Percentiles rank a stretch among this genome's conserved stretches.
These are phyloP conservation scores for Phyllachora maydis DNA, from an alignment of 2,329 filamentous ascomycete species.

Conservation along the genomic window DNA sequence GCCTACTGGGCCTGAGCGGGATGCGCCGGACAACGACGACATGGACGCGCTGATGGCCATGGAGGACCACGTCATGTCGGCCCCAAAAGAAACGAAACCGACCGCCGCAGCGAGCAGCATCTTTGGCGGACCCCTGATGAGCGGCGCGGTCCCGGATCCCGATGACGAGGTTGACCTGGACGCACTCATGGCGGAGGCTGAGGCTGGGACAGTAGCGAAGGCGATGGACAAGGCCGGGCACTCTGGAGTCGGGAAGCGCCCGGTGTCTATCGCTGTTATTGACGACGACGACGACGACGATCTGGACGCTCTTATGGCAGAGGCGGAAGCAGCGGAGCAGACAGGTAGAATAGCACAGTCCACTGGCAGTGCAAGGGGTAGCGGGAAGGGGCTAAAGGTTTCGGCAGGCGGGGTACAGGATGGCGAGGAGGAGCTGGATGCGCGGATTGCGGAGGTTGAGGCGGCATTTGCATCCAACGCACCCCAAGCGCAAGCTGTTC, in stretches of 20 bases:
- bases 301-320: no score
- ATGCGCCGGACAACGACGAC: slow-evolving; percentile 21
- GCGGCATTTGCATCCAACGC: no score
- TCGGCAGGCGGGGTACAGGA: no score
- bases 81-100: slow-evolving; percentile 4
- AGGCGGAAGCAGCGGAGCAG: no score
- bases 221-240: slow-evolving; percentile 1
- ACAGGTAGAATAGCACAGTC: no score
- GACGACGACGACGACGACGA: no score
- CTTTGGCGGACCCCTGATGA: slow-evolving; percentile 1
- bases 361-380: no score
- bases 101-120: slow-evolving; percentile 2
- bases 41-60: slow-evolving; percentile 31
- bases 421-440: no score
- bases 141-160: background rate
- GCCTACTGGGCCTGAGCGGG: slow-evolving; percentile 2
- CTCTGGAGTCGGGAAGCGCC: slow-evolving; percentile 5
- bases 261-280: slow-evolving; percentile 13
- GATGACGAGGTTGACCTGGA: slow-evolving; percentile 24
- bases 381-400: no score
- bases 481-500: no score
- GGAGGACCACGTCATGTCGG: slow-evolving; percentile 12
- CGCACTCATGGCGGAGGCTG: slow-evolving; percentile 27
- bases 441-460: no score
- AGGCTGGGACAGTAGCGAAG: slow-evolving; percentile 3